phyloP scores from a whole-genome alignment of 2,329 filamentous ascomycete genomes.

The Chaetothyriales sp. region DNA sequence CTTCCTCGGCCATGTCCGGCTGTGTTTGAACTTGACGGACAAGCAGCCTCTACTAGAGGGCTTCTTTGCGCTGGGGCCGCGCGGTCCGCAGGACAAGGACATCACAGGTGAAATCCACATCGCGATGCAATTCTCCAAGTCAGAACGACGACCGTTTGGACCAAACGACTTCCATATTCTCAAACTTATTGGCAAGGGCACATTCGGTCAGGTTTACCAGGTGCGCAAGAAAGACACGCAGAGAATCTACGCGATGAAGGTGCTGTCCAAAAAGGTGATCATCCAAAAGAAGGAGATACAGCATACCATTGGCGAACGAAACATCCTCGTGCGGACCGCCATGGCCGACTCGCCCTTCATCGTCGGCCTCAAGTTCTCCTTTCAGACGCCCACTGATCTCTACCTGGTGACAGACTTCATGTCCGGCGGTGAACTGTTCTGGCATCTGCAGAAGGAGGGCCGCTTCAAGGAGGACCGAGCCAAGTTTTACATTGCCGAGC shows the following conservation, averaged over 20 bases:
- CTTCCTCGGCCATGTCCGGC: constrained; percentile 78
- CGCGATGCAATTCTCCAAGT: constrained; percentile 69
- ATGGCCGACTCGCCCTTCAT: constrained; percentile 96
- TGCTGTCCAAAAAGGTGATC: constrained; percentile 97
- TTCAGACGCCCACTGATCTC: constrained; percentile 90
- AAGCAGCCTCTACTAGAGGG: constrained; percentile 58
- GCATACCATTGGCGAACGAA: constrained; percentile 90
- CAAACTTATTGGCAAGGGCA: constrained; percentile 93
- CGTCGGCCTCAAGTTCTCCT: constrained; percentile 94
- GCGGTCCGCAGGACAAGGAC: constrained; percentile 62
- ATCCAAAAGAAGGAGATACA: constrained; percentile 99
- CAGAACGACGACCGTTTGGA: constrained; percentile 80
- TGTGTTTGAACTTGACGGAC: constrained; percentile 56
- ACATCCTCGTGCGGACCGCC: constrained; percentile 90
- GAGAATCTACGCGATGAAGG: constrained; percentile 98
- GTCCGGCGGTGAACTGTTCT: constrained; percentile 96
- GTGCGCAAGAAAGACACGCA: constrained; percentile 93
- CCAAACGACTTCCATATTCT: constrained; percentile 92
- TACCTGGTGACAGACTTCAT: constrained; percentile 99
- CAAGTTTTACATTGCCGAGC: constrained; percentile 97
- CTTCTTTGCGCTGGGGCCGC: constrained; percentile 70
- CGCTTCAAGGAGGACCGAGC: constrained; percentile 87
- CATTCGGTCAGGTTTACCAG: constrained; percentile 96
- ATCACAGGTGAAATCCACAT: constrained; percentile 79
- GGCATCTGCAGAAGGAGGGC: constrained; percentile 94